These are phyloP conservation scores for Ceratobasidium sp. DNA, from an alignment of 1,284 basidiomycete species.

Conservation along the genomic window DNA sequence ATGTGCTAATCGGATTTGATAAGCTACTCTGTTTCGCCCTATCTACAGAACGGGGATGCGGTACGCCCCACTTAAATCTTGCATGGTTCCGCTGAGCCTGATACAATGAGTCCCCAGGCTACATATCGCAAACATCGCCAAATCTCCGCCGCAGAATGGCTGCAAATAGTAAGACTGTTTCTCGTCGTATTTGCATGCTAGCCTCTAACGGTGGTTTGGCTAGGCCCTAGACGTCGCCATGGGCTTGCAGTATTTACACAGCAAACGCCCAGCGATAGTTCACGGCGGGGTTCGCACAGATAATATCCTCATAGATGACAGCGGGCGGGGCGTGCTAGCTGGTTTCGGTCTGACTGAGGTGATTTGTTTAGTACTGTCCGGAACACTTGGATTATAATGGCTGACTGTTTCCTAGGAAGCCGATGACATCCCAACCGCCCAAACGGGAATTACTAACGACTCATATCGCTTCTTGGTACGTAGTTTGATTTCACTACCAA, in stretches of 20 bases:
- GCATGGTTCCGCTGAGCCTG: too few relatives aligned
- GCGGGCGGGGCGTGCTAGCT: neutral
- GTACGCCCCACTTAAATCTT: neutral
- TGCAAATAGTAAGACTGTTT: neutral
- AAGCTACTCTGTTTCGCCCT: constrained; percentile 24
- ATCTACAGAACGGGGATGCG: constrained; percentile 11
- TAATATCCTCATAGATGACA: constrained; percentile 17
- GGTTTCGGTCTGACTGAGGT: constrained; percentile 24
- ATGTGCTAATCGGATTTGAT: too few relatives aligned
- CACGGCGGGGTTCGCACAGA: constrained; percentile 3
- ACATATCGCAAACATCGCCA: constrained; percentile 8
- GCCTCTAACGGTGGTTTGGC: too few relatives aligned
- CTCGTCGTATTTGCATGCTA: neutral
- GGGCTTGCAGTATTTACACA: constrained; percentile 19
- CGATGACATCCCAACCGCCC: neutral
- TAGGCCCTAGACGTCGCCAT: constrained; percentile 17
- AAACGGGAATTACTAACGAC: neutral
- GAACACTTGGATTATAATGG: too few relatives aligned
- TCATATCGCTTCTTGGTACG: neutral
- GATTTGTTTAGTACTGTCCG: too few relatives aligned
- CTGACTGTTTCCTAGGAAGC: too few relatives aligned
- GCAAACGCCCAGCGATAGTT: constrained; percentile 1
- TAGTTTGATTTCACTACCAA: neutral
- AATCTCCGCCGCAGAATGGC: neutral
- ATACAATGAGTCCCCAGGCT: neutral